These are phyloP conservation scores for Neopestalotiopsis sp. DNA, from an alignment of 2,329 filamentous ascomycete species.

Conservation along the genomic window DNA sequence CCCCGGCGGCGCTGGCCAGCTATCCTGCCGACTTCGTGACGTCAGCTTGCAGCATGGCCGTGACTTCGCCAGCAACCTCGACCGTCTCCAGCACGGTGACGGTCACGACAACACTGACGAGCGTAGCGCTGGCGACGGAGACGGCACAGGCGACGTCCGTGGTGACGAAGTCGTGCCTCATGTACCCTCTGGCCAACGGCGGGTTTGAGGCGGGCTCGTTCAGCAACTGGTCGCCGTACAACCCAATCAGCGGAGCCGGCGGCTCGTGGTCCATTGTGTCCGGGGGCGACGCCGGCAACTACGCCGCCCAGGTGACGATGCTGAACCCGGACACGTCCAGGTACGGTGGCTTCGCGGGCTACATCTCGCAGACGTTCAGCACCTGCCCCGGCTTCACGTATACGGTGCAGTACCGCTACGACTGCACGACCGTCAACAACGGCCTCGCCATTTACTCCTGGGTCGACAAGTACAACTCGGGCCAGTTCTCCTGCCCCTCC, in stretches of 20 bases:
- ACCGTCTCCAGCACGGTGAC: constrained; percentile 10
- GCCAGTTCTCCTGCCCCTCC: not conserved
- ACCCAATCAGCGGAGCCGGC: constrained; percentile 1
- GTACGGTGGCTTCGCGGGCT: constrained; percentile 4
- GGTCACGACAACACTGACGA: not conserved
- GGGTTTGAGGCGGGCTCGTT: constrained; percentile 3
- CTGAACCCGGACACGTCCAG: constrained; percentile 1
- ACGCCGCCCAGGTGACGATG: constrained; percentile 6
- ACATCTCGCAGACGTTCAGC: not conserved
- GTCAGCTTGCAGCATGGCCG: constrained; percentile 4
- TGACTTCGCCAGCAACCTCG: constrained; percentile 3
- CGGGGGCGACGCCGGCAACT: not conserved
- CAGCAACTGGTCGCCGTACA: not conserved
- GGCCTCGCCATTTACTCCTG: not conserved
- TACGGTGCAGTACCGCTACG: not conserved
- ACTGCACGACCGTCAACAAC: constrained; percentile 8
- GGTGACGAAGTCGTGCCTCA: not conserved
- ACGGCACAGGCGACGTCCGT: not conserved
- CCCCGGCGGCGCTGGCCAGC: not conserved
- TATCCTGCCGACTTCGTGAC: constrained; percentile 4
- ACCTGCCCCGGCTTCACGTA: constrained; percentile 6
- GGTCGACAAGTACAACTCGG: not conserved
- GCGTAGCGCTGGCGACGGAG: not conserved
- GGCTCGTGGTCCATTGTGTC: not conserved
- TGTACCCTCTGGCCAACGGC: constrained; percentile 3